Conservation (phyloP, 306 rosid species). For the Senna siamea region DNA sequence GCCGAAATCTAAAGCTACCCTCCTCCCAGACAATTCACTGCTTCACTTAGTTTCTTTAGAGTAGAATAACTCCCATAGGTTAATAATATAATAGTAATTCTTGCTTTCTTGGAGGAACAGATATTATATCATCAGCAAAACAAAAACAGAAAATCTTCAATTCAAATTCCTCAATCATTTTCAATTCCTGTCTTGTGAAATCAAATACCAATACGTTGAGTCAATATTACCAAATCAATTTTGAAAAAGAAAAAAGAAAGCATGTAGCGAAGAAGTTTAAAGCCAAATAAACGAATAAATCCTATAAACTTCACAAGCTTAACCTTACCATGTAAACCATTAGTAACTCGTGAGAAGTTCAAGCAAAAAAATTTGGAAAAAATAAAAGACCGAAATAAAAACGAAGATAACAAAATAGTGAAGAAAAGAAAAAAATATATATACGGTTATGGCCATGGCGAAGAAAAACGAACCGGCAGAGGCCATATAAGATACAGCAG, state of each 20-base stretch:
- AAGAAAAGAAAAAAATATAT: no score
- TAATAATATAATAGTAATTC: not conserved
- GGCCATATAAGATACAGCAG: constrained; percentile 75
- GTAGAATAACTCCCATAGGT: not conserved
- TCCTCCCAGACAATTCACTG: not conserved
- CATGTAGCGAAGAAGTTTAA: not conserved
- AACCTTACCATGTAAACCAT: not conserved
- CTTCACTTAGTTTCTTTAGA: not conserved
- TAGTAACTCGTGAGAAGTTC: not conserved
- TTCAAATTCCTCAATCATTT: not conserved
- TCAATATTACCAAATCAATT: no score
- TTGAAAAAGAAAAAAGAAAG: no score
- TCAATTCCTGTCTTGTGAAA: not conserved
- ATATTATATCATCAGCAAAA: not conserved
- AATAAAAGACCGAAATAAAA: not conserved
- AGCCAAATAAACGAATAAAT: not conserved
- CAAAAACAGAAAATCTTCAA: not conserved
- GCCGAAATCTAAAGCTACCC: not conserved
- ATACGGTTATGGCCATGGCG: no score
- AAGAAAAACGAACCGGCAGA: constrained; percentile 64
- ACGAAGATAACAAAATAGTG: no score
- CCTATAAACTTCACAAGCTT: not conserved
- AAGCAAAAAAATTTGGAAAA: not conserved
- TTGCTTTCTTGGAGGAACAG: not conserved
- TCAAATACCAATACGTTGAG: not conserved